Percentiles rank a stretch among this genome's conserved stretches.
These are phyloP conservation scores for Noccaea bulbosa DNA, from an alignment of 345 rosid genomes.

Conservation along the genomic window DNA sequence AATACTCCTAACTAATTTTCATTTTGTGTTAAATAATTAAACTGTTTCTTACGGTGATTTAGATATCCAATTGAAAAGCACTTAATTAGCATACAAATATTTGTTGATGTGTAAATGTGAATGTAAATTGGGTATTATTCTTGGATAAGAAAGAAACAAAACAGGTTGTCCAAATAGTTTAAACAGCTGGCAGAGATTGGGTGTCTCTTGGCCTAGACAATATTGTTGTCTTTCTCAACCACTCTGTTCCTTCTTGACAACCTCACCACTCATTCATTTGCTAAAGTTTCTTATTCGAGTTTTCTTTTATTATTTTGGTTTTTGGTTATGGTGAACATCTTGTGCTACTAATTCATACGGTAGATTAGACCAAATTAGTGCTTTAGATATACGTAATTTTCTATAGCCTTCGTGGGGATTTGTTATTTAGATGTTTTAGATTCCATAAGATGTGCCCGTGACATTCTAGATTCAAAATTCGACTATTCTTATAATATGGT, in stretches of 20 bases:
- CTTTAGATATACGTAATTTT: constrained; percentile 10
- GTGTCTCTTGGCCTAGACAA: constrained; percentile 30
- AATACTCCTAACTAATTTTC: background rate
- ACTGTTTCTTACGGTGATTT: background rate
- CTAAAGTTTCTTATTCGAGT: background rate
- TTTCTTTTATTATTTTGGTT: background rate
- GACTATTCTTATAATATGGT: background rate
- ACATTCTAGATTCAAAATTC: constrained; percentile 23
- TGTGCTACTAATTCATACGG: constrained; percentile 5
- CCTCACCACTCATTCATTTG: constrained; percentile 38
- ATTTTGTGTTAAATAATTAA: background rate
- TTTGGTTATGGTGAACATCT: constrained; percentile 12
- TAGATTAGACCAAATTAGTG: constrained; percentile 25
- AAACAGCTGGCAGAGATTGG: constrained; percentile 40
- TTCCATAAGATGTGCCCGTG: constrained; percentile 30
- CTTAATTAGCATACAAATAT: background rate
- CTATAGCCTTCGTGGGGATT: constrained; percentile 1
- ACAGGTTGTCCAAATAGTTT: constrained; percentile 40
- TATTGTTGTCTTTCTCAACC: constrained; percentile 37
- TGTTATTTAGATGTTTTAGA: constrained; percentile 6
- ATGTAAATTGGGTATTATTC: background rate
- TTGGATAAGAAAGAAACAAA: constrained; percentile 35
- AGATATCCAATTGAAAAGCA: constrained; percentile 4
- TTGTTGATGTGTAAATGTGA: constrained; percentile 10
- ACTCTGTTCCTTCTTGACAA: constrained; percentile 41